Evolutionary conservation across 2,329 filamentous ascomycete genomes (phyloP), one percentile per base, ranked within the genome.

Genomic region (Paecilomyces fulvus): DNA sequence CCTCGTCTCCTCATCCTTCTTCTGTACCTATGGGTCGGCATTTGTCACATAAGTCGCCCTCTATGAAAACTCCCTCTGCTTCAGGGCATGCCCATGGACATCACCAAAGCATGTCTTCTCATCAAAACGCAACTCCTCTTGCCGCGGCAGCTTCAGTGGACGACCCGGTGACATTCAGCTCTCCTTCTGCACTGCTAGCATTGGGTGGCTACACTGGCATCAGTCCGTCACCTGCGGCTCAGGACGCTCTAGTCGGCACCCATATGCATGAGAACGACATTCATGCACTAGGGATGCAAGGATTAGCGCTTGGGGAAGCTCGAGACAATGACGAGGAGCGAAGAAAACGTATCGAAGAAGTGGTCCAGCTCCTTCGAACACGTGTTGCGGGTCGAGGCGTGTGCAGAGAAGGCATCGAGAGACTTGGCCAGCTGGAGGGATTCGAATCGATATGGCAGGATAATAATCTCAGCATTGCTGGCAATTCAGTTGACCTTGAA

Each of bases 361-460:
- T 77, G 11, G 68, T 75, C 20, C 68, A 71, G 52, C 63, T 71
- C 23, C 65, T 78, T 17, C 71, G 72, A 31, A 65, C 69, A 14
- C 69, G 73, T 1, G 70, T 77, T 6, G 67, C 71, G 2, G 75
- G 75, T 7, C 67, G 74, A 55, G 75, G 75, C 1, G 69, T 77
- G 28, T 75, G 73, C 53, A 67, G 75, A 14, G 74, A 77, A 52
- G 70, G 72, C 0, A 66, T 77, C 28, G 74, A 78, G 58, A 67
- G 74, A 52, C 54, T 77, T 21, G 73, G 70, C 21, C 67, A 70
- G 52, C 62, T 77, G 1, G 73, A 77, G 57, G 75, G 74, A 1
- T 76, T 78, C 30, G 74, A 76, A 52, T 75, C 73, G 12, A 72
- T 77, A 48, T 77, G 74, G 74, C 74, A 77, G 58, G 74, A 77